Conservation (phyloP, 2,329 filamentous ascomycete species). For the Alternaria triticina region DNA sequence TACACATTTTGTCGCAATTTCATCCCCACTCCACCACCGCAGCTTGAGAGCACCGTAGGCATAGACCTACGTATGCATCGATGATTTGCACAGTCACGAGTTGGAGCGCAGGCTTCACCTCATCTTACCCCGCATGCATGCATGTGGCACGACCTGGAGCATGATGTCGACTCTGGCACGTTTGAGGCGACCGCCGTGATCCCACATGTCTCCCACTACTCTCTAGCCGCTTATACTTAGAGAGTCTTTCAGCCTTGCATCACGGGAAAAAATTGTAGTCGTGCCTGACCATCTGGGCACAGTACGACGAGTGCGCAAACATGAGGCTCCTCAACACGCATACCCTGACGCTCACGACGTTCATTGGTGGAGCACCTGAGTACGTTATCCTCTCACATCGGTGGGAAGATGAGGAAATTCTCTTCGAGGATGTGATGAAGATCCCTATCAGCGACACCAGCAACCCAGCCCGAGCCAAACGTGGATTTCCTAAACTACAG, state of each 20-base stretch:
- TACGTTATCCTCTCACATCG: constrained; percentile 24
- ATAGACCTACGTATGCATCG: neutral
- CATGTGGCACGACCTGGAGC: neutral
- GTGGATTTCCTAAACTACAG: neutral
- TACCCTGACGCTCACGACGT: neutral
- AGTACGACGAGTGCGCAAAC: neutral
- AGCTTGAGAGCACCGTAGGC: too few species aligned
- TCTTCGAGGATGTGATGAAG: constrained; percentile 7
- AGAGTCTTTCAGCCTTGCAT: too few species aligned
- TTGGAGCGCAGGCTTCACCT: neutral
- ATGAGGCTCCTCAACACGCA: neutral
- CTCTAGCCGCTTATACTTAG: too few species aligned
- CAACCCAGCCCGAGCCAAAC: neutral
- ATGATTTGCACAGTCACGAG: neutral
- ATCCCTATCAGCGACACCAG: neutral
- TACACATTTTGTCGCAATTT: neutral
- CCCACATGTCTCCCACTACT: too few species aligned
- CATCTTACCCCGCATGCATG: neutral
- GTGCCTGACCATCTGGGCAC: too few species aligned
- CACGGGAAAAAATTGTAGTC: too few species aligned
- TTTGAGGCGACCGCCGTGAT: neutral
- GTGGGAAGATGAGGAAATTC: constrained; percentile 15
- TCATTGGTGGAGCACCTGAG: constrained; percentile 4
- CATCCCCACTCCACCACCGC: neutral
- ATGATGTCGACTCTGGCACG: neutral